A percentile compares a stretch with the other conserved stretches of the same genome.
These are phyloP conservation scores for Rhodotorula babjevae DNA, from an alignment of 768 basidiomycete genomes.

Conservation along the genomic window DNA sequence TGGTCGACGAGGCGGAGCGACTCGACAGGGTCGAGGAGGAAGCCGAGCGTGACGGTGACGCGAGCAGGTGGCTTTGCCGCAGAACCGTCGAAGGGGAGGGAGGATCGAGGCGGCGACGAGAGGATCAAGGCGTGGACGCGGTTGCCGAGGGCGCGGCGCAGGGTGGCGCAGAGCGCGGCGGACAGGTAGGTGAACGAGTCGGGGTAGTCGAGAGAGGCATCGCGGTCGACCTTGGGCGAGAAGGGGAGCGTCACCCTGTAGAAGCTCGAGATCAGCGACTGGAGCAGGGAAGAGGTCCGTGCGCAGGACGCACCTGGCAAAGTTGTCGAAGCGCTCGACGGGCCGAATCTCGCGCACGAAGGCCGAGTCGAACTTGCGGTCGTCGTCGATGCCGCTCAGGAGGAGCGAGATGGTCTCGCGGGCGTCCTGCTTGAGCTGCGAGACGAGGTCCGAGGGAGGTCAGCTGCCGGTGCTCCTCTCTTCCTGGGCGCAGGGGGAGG, in stretches of 20 bases:
- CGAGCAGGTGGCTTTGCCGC: constrained; percentile 45
- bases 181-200: constrained; percentile 36
- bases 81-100: neutral
- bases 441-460: constrained; percentile 54
- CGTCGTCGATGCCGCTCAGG: constrained; percentile 28
- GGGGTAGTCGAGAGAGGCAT: constrained; percentile 30
- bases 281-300: neutral
- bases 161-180: constrained; percentile 42
- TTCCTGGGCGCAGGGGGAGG: no score
- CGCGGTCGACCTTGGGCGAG: constrained; percentile 14
- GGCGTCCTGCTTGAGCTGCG: constrained; percentile 46
- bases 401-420: constrained; percentile 32
- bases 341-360: constrained; percentile 24
- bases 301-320: constrained; percentile 15
- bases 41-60: constrained; percentile 61
- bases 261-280: neutral
- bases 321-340: constrained; percentile 35
- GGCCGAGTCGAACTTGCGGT: constrained; percentile 34
- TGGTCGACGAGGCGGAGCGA: constrained; percentile 86
- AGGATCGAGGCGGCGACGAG: constrained; percentile 17
- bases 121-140: constrained; percentile 65
- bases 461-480: neutral
- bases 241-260: constrained; percentile 28
- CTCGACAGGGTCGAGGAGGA: constrained; percentile 65
- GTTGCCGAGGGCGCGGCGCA: constrained; percentile 65